Evolutionary conservation across 495 filamentous ascomycete genomes (phyloP).

Genomic region (Trichoderma parareesei): DNA sequence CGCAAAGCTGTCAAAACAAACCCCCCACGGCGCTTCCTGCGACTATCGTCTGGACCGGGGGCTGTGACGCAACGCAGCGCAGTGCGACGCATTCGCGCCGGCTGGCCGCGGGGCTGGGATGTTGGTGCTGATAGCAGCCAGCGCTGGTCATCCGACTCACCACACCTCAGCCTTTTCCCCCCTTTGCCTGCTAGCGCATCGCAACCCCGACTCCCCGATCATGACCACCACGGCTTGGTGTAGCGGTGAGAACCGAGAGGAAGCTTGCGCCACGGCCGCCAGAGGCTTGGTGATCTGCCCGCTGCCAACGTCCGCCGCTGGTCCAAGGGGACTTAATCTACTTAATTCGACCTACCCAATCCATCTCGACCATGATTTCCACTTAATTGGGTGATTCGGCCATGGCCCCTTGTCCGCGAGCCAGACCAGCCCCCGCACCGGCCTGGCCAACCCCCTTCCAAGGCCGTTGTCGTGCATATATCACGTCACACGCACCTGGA

Average conservation of each 20-base stretch:
- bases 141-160: slow-evolving; percentile 9
- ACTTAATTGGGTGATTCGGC: slow-evolving; percentile 2
- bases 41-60: neutral
- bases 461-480: slow-evolving; percentile 8
- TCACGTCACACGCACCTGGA: slow-evolving; percentile 10
- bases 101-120: neutral
- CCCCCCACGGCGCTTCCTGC: neutral
- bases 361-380: slow-evolving; percentile 3
- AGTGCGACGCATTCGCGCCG: neutral
- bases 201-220: neutral
- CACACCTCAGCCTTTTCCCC: neutral
- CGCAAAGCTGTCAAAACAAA: neutral
- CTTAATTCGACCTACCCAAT: slow-evolving; percentile 6
- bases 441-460: slow-evolving; percentile 10
- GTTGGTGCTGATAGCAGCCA: slow-evolving; percentile 5
- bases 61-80: slow-evolving; percentile 3
- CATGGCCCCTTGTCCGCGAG: neutral
- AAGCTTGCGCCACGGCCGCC: slow-evolving; percentile 3
- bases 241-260: neutral
- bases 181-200: neutral
- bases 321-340: slow-evolving; percentile 3
- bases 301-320: neutral
- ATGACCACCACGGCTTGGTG: neutral
- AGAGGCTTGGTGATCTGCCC: neutral
- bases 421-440: slow-evolving; percentile 3